Conservation (phyloP, 805 yeast genomes). For the Saccharomycopsis javanensis region DNA sequence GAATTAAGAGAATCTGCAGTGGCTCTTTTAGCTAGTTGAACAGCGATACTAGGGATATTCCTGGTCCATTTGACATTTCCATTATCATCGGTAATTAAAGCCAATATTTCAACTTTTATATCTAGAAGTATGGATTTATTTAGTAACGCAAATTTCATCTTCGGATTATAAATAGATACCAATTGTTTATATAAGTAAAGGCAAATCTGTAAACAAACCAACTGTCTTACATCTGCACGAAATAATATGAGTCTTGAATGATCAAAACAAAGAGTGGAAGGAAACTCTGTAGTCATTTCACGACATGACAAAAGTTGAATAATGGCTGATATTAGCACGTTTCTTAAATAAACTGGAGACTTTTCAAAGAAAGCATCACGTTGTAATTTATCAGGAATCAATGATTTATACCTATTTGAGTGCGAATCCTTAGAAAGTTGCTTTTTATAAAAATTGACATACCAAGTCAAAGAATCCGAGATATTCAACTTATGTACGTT, state of each 20-base stretch:
- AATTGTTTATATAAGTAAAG: constrained; percentile 64
- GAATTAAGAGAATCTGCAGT: constrained; percentile 5
- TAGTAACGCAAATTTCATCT: constrained; percentile 30
- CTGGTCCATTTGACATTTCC: constrained; percentile 89
- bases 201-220: constrained; percentile 72
- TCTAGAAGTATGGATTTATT: constrained; percentile 31
- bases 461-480: constrained; percentile 60
- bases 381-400: neutral
- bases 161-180: constrained; percentile 30
- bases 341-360: constrained; percentile 24
- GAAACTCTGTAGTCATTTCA: constrained; percentile 73
- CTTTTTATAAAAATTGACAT: constrained; percentile 24
- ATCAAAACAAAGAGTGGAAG: constrained; percentile 75
- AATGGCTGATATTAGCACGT: constrained; percentile 41
- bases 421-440: constrained; percentile 20
- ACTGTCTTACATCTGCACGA: constrained; percentile 78
- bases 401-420: constrained; percentile 24
- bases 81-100: constrained; percentile 74
- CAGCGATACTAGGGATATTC: constrained; percentile 60
- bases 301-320: constrained; percentile 64
- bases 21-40: constrained; percentile 46
- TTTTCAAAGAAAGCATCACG: constrained; percentile 5
- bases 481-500: constrained; percentile 47
- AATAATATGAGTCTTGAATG: constrained; percentile 67
- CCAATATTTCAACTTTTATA: constrained; percentile 62